These are phyloP conservation scores for Fraxinus nigra DNA, from an alignment of 305 asterid genomes.

Conservation along the genomic window DNA sequence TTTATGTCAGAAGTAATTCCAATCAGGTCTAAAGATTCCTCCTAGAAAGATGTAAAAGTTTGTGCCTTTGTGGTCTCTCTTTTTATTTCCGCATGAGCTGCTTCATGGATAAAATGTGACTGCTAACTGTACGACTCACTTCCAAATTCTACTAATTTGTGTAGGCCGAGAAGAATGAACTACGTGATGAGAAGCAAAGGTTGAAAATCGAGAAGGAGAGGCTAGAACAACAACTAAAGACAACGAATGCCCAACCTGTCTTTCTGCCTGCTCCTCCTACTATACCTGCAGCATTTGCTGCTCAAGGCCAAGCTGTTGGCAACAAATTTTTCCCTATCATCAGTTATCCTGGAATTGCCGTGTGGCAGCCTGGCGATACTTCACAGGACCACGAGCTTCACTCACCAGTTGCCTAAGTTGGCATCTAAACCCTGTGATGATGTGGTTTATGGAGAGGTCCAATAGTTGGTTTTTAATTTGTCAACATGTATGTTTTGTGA, in stretches of 20 bases:
- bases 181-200: slow-evolving; percentile 95
- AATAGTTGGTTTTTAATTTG: slow-evolving; percentile 31
- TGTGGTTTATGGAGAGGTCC: slow-evolving; percentile 20
- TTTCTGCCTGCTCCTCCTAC: slow-evolving; percentile 48
- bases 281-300: slow-evolving; percentile 66
- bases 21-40: background rate
- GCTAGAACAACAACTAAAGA: slow-evolving; percentile 84
- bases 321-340: slow-evolving; percentile 37
- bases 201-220: slow-evolving; percentile 86
- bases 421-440: slow-evolving; percentile 23
- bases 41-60: background rate
- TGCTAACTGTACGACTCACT: background rate
- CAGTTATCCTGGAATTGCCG: background rate
- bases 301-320: slow-evolving; percentile 68
- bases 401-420: slow-evolving; percentile 26
- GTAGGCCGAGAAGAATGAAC: slow-evolving; percentile 86
- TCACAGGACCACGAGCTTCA: background rate
- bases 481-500: slow-evolving; percentile 30
- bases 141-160: slow-evolving; percentile 2
- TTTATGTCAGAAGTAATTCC: background rate
- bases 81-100: background rate
- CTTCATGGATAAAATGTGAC: background rate
- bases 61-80: background rate
- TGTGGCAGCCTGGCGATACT: background rate
- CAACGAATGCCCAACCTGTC: slow-evolving; percentile 51